Evolutionary conservation across 169 alveolate genomes (phyloP), one percentile per base, ranked within the genome.

Genomic region (Cytauxzoon felis): DNA sequence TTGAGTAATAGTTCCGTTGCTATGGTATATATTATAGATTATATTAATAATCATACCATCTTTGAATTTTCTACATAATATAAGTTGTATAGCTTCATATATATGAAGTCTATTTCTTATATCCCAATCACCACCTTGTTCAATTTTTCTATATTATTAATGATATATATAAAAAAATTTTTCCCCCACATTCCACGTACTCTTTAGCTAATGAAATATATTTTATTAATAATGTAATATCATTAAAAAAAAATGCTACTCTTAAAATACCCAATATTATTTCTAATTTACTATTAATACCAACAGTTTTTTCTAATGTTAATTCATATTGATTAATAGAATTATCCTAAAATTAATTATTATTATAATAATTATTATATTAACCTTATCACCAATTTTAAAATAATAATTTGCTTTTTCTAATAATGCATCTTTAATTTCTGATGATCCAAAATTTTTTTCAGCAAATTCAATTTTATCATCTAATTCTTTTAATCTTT

Each of bases 121-220:
- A 85, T 96, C 99, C 99, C 99, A 96, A 75, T 96, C 99, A 9
- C 98, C 98, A 38, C 98, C 97, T 33, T 90, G 95, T 50, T 94
- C 97, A 61, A 95, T 87, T 29, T 91, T 89, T 50, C 87, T 85
- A 66, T 58, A 61, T 30, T 83, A 72, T 18, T 38, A 30, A 16
- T 65, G 21, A 19, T 16, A 18, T 16, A 3, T 1, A 29, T 21
- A 21, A 3, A 2, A 2, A 50, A 21, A 3, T 5, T 3, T 1
- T 45, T 26, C 24, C 53, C 27, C 80, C 18, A 81, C 47, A 42
- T 58, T 72, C 21, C 59, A 79, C 70, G 69, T 75, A 54, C 89
- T 52, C 59, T 76, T 64, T 72, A 0, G 91, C 90, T 32, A 41
- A 43, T 47, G 68, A 87, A 59, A 80, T 76, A 53, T 68, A 59